Percentiles rank a stretch among this genome's conserved stretches.
Evolutionary conservation across 2,329 filamentous ascomycete species (phyloP).

Genomic region (Neofusicoccum umdonicola): DNA sequence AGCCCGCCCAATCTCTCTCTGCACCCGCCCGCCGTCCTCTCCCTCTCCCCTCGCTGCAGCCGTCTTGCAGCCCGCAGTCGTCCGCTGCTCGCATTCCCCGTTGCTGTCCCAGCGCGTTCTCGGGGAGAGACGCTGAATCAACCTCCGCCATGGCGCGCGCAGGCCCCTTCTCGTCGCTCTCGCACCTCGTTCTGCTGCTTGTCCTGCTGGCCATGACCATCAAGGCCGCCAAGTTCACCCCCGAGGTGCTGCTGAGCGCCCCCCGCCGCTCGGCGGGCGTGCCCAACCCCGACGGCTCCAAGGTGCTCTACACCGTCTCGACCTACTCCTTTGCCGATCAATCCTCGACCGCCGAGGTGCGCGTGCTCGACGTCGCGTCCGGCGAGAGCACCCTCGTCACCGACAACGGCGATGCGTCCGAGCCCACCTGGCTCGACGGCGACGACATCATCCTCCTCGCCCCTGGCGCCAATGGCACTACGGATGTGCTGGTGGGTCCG

Average conservation of each 20-base stretch:
- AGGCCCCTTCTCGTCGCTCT: neutral
- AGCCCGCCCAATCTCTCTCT: neutral
- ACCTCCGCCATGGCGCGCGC: conserved; percentile 5
- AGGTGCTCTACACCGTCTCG: conserved; percentile 66
- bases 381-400: conserved; percentile 66
- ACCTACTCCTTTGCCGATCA: conserved; percentile 80
- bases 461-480: conserved; percentile 41
- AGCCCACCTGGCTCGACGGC: conserved; percentile 76
- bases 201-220: conserved; percentile 60
- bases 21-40: neutral
- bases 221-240: conserved; percentile 68
- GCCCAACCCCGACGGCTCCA: conserved; percentile 66
- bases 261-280: conserved; percentile 68
- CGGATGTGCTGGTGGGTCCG: conserved; percentile 36
- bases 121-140: neutral
- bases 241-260: conserved; percentile 72
- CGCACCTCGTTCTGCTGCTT: conserved; percentile 10
- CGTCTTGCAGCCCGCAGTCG: neutral
- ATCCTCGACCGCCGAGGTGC: conserved; percentile 65
- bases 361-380: conserved; percentile 66
- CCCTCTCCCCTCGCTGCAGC: neutral
- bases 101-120: neutral
- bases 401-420: conserved; percentile 62
- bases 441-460: conserved; percentile 55
- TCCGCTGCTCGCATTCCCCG: neutral